These are phyloP conservation scores for Apiospora saccharicola DNA, from an alignment of 2,329 filamentous ascomycete genomes.

Conservation along the genomic window DNA sequence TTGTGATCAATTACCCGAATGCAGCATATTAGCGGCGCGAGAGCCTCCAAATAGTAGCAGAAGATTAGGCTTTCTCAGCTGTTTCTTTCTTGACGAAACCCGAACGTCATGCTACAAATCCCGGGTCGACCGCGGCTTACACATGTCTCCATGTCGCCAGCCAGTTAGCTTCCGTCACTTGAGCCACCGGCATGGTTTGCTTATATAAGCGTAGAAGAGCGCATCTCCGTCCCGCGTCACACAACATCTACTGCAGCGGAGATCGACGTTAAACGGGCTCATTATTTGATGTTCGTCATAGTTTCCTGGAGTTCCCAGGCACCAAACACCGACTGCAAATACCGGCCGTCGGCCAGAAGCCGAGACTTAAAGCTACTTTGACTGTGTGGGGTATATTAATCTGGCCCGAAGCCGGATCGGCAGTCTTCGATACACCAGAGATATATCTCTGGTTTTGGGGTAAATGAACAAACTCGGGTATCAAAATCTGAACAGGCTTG, in stretches of 20 bases:
- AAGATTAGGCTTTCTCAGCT: neutral
- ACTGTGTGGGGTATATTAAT: neutral
- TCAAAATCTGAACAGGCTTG: neutral
- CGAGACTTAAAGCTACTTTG: neutral
- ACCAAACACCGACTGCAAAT: neutral
- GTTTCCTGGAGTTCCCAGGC: no score
- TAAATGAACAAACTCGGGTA: no score
- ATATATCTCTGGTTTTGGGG: neutral
- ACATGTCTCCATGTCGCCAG: neutral
- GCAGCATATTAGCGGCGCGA: neutral
- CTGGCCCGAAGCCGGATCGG: neutral
- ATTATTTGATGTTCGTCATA: no score
- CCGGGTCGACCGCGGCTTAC: neutral
- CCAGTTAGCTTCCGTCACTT: neutral
- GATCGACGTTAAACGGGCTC: slow-evolving; percentile 4
- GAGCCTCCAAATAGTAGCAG: neutral
- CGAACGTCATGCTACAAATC: slow-evolving; percentile 15
- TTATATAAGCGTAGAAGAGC: neutral
- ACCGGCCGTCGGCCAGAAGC: slow-evolving; percentile 4
- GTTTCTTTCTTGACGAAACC: neutral
- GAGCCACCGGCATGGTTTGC: neutral
- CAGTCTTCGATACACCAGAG: neutral
- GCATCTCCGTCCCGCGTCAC: neutral
- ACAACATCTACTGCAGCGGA: neutral
- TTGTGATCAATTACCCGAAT: neutral